Evolutionary conservation across 345 rosid genomes (phyloP).

Genomic region (Erucastrum elatum): DNA sequence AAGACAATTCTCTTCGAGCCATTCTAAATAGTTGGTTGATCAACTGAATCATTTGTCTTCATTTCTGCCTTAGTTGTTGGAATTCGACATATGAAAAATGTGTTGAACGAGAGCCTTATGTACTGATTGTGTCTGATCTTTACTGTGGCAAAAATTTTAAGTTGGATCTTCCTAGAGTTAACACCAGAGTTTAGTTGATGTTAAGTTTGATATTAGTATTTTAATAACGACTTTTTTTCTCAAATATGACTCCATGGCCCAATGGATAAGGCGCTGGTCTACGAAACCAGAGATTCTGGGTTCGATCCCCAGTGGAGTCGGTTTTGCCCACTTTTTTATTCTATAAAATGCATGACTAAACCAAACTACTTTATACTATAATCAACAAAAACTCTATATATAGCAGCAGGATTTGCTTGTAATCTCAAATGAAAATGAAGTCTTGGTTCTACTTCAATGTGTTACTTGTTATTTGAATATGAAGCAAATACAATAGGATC

Average conservation of each 20-base stretch:
- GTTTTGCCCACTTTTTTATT: no score
- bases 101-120: background rate
- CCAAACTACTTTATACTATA: no score
- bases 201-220: no score
- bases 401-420: slow-evolving; percentile 7
- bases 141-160: background rate
- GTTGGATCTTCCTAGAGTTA: background rate
- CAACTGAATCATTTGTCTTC: background rate
- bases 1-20: background rate
- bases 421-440: background rate
- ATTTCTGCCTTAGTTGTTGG: background rate
- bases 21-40: background rate
- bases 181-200: background rate
- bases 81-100: background rate
- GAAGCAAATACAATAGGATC: slow-evolving; percentile 2
- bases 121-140: background rate
- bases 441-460: background rate
- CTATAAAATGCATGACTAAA: background rate
- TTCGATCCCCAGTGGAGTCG: slow-evolving; percentile 89
- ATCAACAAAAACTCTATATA: background rate
- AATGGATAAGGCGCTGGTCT: slow-evolving; percentile 98
- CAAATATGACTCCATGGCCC: slow-evolving; percentile 58
- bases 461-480: background rate
- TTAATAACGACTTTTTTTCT: no score
- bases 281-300: slow-evolving; percentile 88